Evolutionary conservation across 2,329 filamentous ascomycete species (phyloP).

Genomic region (Fusarium napiforme): DNA sequence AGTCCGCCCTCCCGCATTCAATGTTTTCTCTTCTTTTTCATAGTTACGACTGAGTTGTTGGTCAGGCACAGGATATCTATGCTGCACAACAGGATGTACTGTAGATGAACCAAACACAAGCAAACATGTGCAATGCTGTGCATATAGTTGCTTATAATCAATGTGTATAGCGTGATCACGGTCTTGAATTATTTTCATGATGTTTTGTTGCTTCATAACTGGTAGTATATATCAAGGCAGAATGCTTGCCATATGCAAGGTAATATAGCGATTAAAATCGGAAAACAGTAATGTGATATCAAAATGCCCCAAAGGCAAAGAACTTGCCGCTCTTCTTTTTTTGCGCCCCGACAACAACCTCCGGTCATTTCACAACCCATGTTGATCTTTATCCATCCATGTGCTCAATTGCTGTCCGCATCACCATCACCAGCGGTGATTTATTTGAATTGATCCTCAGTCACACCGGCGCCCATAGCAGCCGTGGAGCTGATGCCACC

Average conservation of each 20-base stretch:
- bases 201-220: conserved; percentile 10
- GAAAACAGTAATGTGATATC: conserved; percentile 32
- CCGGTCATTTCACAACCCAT: background rate
- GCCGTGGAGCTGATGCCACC: conserved; percentile 91
- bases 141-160: background rate
- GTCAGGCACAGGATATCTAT: background rate
- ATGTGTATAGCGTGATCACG: background rate
- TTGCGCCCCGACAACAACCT: conserved; percentile 6
- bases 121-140: background rate
- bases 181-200: background rate
- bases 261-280: conserved; percentile 11
- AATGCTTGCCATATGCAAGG: background rate
- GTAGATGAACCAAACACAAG: background rate
- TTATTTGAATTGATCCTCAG: conserved; percentile 88
- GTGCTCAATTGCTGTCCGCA: background rate
- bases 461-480: conserved; percentile 97
- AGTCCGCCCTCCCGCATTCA: background rate
- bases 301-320: conserved; percentile 27
- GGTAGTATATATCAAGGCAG: conserved; percentile 8
- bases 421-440: background rate
- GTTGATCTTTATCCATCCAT: conserved; percentile 1
- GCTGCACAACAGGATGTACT: background rate
- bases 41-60: background rate
- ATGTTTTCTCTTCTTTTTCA: background rate
- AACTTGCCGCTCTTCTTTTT: conserved; percentile 8